These are phyloP conservation scores for Eucalyptus melliodora DNA, from an alignment of 345 rosid genomes.

Conservation along the genomic window DNA sequence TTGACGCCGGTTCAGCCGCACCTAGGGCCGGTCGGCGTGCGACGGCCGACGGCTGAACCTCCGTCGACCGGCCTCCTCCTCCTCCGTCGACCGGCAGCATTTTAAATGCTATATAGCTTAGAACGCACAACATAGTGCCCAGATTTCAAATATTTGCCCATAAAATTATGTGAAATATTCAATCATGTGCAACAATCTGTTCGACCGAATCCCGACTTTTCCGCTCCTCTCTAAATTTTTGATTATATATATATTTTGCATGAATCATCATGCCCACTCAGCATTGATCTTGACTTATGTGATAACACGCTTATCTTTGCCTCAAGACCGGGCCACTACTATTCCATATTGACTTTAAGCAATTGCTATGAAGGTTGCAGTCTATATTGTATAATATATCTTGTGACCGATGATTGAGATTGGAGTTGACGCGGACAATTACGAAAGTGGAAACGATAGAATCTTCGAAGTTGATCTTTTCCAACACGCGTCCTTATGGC, in stretches of 20 bases:
- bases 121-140: no score
- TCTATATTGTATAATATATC: no score
- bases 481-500: neutral
- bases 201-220: fast-evolving
- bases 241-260: fast-evolving
- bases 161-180: neutral
- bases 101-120: no score
- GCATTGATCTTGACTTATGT: neutral
- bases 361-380: neutral
- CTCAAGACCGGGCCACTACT: neutral
- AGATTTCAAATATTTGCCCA: no score
- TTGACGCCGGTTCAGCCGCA: no score
- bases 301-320: neutral
- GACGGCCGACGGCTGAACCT: no score
- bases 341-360: neutral
- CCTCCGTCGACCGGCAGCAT: no score
- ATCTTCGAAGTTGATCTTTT: neutral
- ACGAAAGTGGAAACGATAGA: neutral
- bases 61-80: no score
- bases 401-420: neutral
- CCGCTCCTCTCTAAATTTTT: neutral
- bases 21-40: no score
- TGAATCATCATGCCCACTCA: neutral
- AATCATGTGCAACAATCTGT: fast-evolving
- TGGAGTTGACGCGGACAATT: neutral